Conservation (phyloP, 2,329 filamentous ascomycete species). For the Fusarium oligoseptatum region DNA sequence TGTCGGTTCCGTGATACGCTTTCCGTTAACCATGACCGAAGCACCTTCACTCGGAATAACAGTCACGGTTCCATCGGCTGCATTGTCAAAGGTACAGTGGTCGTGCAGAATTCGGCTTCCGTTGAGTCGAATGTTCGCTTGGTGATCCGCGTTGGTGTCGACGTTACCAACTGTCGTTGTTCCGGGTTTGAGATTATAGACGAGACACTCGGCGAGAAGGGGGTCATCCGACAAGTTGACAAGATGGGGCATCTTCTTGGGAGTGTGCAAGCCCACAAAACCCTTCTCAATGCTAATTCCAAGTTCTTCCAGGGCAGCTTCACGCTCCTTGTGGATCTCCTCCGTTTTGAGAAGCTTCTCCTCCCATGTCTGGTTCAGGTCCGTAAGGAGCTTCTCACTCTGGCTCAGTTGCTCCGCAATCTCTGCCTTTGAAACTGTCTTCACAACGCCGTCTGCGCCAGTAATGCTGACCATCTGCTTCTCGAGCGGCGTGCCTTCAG, state of each 20-base stretch:
- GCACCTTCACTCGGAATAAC: conserved; percentile 91
- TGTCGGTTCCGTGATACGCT: conserved; percentile 87
- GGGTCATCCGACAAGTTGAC: conserved; percentile 98
- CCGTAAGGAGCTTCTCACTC: conserved; percentile 94
- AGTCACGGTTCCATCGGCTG: conserved; percentile 88
- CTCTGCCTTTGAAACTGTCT: conserved; percentile 97
- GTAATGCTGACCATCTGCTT: conserved; percentile 97
- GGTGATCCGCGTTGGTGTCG: conserved; percentile 80
- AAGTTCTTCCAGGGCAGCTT: conserved; percentile 93
- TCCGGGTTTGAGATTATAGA: conserved; percentile 98
- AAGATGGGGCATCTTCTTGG: conserved; percentile 99
- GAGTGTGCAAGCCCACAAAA: conserved; percentile 93
- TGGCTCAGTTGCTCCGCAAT: conserved; percentile 97
- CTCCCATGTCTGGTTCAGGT: conserved; percentile 99
- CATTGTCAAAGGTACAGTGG: conserved; percentile 94
- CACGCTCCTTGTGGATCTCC: conserved; percentile 96
- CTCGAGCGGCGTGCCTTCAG: conserved; percentile 91
- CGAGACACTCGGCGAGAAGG: conserved; percentile 91
- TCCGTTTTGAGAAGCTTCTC: conserved; percentile 96
- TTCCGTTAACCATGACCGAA: conserved; percentile 97
- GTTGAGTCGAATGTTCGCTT: conserved; percentile 92
- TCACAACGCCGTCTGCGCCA: conserved; percentile 84
- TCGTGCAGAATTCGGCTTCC: conserved; percentile 92
- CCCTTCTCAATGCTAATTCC: conserved; percentile 99
- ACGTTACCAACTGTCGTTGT: conserved; percentile 95